These are phyloP conservation scores for Phytophthora tubulina DNA, from an alignment of 352 stramenopile species.

Conservation along the genomic window DNA sequence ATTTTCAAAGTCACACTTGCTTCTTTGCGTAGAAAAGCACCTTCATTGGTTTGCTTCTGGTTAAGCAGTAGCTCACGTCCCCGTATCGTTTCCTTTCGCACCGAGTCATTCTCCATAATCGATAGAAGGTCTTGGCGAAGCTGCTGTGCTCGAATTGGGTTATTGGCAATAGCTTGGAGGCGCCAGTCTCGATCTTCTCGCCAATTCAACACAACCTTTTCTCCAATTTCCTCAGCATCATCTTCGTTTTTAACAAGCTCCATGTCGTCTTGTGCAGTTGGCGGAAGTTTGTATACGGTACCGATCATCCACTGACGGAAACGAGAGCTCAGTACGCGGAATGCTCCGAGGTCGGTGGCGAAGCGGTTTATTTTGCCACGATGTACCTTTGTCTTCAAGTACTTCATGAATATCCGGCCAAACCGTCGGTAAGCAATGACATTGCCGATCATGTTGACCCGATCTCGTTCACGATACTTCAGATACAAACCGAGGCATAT, in stretches of 20 bases:
- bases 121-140: conserved; percentile 50
- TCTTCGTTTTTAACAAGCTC: conserved; percentile 18
- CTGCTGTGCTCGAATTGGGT: conserved; percentile 40
- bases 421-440: conserved; percentile 62
- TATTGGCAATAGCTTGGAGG: conserved; percentile 50
- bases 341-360: conserved; percentile 59
- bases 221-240: conserved; percentile 19
- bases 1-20: conserved; percentile 54
- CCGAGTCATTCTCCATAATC: conserved; percentile 45
- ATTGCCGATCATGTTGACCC: conserved; percentile 60
- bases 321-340: conserved; percentile 46
- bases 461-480: conserved; percentile 65
- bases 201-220: conserved; percentile 54
- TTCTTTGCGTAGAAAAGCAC: conserved; percentile 62
- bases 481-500: conserved; percentile 65
- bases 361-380: conserved; percentile 59
- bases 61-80: conserved; percentile 50
- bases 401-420: conserved; percentile 47
- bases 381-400: conserved; percentile 35
- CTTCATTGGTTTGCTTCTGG: conserved; percentile 52
- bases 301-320: conserved; percentile 60
- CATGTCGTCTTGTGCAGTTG: conserved; percentile 17
- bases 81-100: conserved; percentile 43
- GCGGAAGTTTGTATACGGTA: conserved; percentile 42
- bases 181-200: conserved; percentile 60